Base-by-base conservation (phyloP, 805 yeast genomes). In the Kluyveromyces wickerhamii region DNA sequence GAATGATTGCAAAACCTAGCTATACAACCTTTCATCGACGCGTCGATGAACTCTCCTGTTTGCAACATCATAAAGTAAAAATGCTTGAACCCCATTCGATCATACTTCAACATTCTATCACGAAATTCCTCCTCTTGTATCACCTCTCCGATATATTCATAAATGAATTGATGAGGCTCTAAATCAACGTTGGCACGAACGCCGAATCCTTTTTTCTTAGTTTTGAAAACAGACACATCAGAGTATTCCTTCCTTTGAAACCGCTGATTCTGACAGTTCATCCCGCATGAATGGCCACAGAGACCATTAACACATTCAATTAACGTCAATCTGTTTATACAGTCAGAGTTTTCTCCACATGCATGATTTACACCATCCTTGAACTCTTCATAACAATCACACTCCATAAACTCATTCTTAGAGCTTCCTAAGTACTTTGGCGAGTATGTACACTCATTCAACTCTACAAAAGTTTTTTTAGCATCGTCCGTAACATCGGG, bases 21-120 rank as follows among this genome's bases (percentile, higher is more conserved):
- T 37, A 89, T 60, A 13, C 86, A 75, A 6, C 97, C 98, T 61
- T 74, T 81, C 32, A 70, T 70, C 2, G 97, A 89, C 31, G 98
- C 98, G 59, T 89, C 98, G 39, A 89, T 85, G 53, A 87, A 92
- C 53, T 89, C 89, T 40, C 86, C 87, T 55, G 79, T 83, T 48
- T 86, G 92, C 39, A 88, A 69, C 95, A 85, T 85, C 96, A 88
- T 88, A 59, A 88, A 88, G 60, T 88, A 88, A 49, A 88, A 88
- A 59, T 88, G 96, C 56, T 74, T 75, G 42, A 79, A 66, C 4
- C 78, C 74, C 48, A 70, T 70, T 23, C 65, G 60, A 49, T 82
- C 94, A 57, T 89, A 89, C 28, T 71, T 71, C 27, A 74, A 64
- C 80, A 80, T 82, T 40, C 96, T 70, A 32, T 66, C 66, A 33